These are phyloP conservation scores for Curvularia sp. DNA, from an alignment of 2,329 filamentous ascomycete species.

Conservation along the genomic window DNA sequence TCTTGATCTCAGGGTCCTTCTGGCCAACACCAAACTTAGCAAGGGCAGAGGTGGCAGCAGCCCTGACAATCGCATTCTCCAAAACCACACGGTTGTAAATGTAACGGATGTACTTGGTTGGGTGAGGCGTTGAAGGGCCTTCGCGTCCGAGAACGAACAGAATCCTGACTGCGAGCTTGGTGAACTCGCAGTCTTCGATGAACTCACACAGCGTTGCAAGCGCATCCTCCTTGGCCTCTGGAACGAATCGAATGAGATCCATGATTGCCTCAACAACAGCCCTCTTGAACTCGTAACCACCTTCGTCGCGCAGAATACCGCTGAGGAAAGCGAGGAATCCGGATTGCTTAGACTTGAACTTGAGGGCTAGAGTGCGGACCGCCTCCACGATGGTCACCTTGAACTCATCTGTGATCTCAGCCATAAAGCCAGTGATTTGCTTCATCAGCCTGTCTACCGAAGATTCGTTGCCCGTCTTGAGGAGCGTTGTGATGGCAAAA, in stretches of 20 bases:
- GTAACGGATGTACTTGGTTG: constrained; percentile 98
- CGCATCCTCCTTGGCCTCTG: constrained; percentile 80
- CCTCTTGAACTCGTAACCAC: constrained; percentile 97
- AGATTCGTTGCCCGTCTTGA: constrained; percentile 97
- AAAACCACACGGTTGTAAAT: constrained; percentile 98
- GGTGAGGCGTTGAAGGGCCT: constrained; percentile 92
- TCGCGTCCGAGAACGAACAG: constrained; percentile 92
- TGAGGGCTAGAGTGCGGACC: constrained; percentile 93
- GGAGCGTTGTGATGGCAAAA: constrained; percentile 95
- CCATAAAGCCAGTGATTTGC: constrained; percentile 98
- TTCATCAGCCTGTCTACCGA: constrained; percentile 98
- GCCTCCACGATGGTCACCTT: constrained; percentile 99
- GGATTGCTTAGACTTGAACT: constrained; percentile 97
- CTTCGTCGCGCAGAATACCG: constrained; percentile 94
- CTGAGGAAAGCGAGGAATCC: constrained; percentile 98
- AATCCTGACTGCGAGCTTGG: constrained; percentile 94
- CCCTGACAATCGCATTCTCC: constrained; percentile 94
- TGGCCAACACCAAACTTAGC: constrained; percentile 96
- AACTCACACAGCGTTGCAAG: constrained; percentile 97
- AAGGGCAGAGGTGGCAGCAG: constrained; percentile 91
- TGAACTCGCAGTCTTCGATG: constrained; percentile 99
- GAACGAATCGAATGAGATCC: constrained; percentile 98
- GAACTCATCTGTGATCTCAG: constrained; percentile 98
- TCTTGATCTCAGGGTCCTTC: constrained; percentile 95
- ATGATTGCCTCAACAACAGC: constrained; percentile 99